A percentile compares a stretch with the other conserved stretches of the same genome.
Evolutionary conservation across 495 filamentous ascomycete species (phyloP).

Genomic region (Hypoxylon subgilvum): DNA sequence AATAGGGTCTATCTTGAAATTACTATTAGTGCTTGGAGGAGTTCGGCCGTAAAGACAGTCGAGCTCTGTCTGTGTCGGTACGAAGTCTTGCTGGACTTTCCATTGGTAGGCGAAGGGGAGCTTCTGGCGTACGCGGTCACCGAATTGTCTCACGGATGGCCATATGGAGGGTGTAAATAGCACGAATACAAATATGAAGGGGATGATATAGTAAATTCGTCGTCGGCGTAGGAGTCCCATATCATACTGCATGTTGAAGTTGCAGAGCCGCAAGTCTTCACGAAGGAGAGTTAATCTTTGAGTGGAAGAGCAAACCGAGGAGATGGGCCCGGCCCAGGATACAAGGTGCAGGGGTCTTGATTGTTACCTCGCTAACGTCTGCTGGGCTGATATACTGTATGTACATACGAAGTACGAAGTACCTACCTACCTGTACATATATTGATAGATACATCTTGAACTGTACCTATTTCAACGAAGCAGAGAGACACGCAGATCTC

Average conservation of each 20-base stretch:
- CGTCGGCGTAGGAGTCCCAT: conserved; percentile 33
- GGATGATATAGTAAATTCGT: conserved; percentile 27
- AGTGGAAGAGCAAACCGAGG: too few relatives aligned
- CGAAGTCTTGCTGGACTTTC: conserved; percentile 48
- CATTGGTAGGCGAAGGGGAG: conserved; percentile 51
- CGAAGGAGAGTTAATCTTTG: too few relatives aligned
- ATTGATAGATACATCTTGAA: too few relatives aligned
- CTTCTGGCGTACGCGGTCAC: conserved; percentile 48
- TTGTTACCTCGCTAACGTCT: conserved; percentile 1
- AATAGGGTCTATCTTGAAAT: conserved; percentile 43
- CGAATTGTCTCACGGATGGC: conserved; percentile 42
- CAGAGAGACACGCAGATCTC: too few relatives aligned
- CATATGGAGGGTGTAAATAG: conserved; percentile 35
- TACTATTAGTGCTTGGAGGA: conserved; percentile 17
- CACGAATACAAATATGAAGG: conserved; percentile 34
- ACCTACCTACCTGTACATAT: too few relatives aligned
- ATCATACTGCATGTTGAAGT: conserved; percentile 22
- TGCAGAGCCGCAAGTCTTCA: not conserved
- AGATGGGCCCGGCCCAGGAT: too few relatives aligned
- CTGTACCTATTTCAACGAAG: too few relatives aligned
- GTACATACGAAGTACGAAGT: too few relatives aligned
- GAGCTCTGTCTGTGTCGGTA: conserved; percentile 44
- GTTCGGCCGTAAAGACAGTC: conserved; percentile 46
- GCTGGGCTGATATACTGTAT: too few relatives aligned
- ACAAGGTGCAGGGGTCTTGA: conserved; percentile 18